Percentiles rank a stretch among this genome's conserved stretches.
These are phyloP conservation scores for Tylopilus subfusipes DNA, from an alignment of 768 basidiomycete genomes.

Conservation along the genomic window DNA sequence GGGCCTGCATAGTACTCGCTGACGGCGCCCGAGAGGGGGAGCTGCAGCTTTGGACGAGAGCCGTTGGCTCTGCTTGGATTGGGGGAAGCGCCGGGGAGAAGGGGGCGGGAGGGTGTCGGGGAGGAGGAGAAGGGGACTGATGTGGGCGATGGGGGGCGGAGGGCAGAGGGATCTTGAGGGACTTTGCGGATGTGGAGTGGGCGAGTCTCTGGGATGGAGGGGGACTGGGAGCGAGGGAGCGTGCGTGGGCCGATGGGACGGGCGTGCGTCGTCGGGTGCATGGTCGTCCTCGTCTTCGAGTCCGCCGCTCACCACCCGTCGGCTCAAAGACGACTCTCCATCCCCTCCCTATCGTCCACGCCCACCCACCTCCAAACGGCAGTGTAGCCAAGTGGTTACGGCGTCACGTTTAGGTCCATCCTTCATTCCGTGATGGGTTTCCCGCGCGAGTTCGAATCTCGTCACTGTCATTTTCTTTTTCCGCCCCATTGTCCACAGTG, in stretches of 20 bases:
- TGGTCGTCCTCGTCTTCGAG: conserved; percentile 18
- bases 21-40: conserved; percentile 30
- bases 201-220: conserved; percentile 34
- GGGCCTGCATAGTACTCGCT: conserved; percentile 34
- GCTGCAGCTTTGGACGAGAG: conserved; percentile 33
- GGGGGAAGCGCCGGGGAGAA: conserved; percentile 28
- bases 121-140: conserved; percentile 28
- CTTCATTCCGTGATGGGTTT: conserved; percentile 51
- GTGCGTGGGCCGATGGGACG: conserved; percentile 54
- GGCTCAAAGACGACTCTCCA: background rate
- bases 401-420: conserved; percentile 52
- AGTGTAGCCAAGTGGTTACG: conserved; percentile 61
- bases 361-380: conserved; percentile 18
- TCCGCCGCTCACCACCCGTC: conserved; percentile 8
- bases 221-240: conserved; percentile 41
- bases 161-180: conserved; percentile 25
- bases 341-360: background rate
- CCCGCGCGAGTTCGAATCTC: conserved; percentile 60
- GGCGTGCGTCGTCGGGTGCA: conserved; percentile 25
- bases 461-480: conserved; percentile 44
- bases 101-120: conserved; percentile 31
- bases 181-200: conserved; percentile 43
- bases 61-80: conserved; percentile 20
- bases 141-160: conserved; percentile 30
- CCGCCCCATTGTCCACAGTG: conserved; percentile 11